Evolutionary conservation across 805 yeast species (phyloP).

Genomic region (Yarrowia yakushimensis): DNA sequence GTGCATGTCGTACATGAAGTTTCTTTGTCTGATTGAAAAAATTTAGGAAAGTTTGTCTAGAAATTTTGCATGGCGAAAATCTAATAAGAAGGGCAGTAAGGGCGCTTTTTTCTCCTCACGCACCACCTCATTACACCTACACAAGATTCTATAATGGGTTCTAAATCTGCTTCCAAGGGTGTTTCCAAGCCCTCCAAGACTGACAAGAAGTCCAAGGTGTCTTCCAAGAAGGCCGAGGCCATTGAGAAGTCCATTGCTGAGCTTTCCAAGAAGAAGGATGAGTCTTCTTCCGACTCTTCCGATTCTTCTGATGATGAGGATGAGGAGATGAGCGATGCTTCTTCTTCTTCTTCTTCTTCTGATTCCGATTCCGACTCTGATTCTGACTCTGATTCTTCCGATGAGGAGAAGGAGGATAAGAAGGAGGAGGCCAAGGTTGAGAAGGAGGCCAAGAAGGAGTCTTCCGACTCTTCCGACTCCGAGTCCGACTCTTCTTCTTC

Average conservation of each 20-base stretch:
- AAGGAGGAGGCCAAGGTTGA: slow-evolving; percentile 56
- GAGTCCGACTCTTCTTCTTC: slow-evolving; percentile 35
- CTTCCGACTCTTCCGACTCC: slow-evolving; percentile 32
- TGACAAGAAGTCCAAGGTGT: slow-evolving; percentile 25
- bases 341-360: slow-evolving; percentile 35
- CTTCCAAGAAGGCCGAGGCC: slow-evolving; percentile 25
- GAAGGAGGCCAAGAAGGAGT: slow-evolving; percentile 46
- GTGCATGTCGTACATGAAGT: slow-evolving; percentile 1
- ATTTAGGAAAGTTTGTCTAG: slow-evolving; percentile 15
- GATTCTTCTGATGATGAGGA: slow-evolving; percentile 28
- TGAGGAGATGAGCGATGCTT: slow-evolving; percentile 37
- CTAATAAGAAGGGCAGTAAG: slow-evolving; percentile 12
- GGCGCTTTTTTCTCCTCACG: slow-evolving; percentile 6
- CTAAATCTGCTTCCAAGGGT: slow-evolving; percentile 23
- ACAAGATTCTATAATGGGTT: slow-evolving; percentile 15
- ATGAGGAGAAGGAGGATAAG: slow-evolving; percentile 39
- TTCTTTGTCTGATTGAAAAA: slow-evolving; percentile 23
- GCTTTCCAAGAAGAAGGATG: slow-evolving; percentile 29
- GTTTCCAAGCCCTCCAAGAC: slow-evolving; percentile 26
- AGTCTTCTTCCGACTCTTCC: slow-evolving; percentile 32
- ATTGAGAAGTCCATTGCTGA: slow-evolving; percentile 13
- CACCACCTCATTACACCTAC: background rate
- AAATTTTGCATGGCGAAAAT: background rate
- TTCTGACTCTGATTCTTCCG: slow-evolving; percentile 28
- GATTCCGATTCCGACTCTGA: slow-evolving; percentile 35